Evolutionary conservation across 495 filamentous ascomycete genomes (phyloP).

Genomic region (Tuber calosporum): DNA sequence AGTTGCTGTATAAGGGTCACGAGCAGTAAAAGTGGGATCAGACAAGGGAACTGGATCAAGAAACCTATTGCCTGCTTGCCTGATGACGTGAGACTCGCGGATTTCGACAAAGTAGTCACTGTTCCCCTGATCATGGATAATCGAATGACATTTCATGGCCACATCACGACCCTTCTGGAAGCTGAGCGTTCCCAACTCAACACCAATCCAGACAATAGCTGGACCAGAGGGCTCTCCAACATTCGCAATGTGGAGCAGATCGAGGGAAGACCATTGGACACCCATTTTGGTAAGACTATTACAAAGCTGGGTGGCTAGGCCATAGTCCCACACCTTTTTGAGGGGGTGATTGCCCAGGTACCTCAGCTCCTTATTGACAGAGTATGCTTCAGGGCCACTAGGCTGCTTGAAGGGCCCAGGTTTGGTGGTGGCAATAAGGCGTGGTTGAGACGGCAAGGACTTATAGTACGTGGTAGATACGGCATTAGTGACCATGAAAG

Average conservation of each 20-base stretch:
- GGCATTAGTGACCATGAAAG: not conserved
- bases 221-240: not conserved
- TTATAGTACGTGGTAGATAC: not conserved
- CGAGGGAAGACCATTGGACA: not conserved
- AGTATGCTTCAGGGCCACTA: not conserved
- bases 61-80: not conserved
- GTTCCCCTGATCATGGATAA: not conserved
- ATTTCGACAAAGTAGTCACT: not conserved
- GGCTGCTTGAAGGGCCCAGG: not conserved
- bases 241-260: not conserved
- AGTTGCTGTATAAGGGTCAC: not conserved
- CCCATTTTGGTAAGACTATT: not conserved
- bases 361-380: not conserved
- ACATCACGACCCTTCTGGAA: not conserved
- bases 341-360: not conserved
- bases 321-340: not conserved
- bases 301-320: not conserved
- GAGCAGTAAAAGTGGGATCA: not conserved
- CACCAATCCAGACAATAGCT: not conserved
- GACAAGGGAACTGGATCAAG: not conserved
- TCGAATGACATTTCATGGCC: not conserved
- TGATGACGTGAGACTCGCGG: not conserved
- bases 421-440: not conserved
- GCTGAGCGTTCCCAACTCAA: not conserved
- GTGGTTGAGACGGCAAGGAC: not conserved